Conservation (phyloP, 1,284 basidiomycete species). For the Vanrija pseudolonga region DNA sequence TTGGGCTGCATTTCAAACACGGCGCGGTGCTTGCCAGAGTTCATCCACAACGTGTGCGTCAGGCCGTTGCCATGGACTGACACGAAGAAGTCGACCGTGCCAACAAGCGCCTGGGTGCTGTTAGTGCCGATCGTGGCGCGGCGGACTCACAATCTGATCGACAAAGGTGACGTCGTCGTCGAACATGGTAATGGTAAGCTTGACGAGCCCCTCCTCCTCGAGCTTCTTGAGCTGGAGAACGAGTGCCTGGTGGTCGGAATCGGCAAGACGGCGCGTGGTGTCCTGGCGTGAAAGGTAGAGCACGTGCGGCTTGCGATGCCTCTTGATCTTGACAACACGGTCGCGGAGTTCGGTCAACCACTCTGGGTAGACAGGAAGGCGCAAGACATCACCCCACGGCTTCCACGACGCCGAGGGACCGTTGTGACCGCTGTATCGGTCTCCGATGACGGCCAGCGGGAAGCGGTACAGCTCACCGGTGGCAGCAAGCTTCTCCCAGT, state of each 20-base stretch:
- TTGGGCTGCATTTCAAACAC: conserved; percentile 47
- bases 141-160: conserved; percentile 13
- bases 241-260: conserved; percentile 28
- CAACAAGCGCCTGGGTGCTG: background rate
- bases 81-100: conserved; percentile 58
- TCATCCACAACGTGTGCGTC: conserved; percentile 73
- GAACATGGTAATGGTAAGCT: conserved; percentile 6
- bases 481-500: conserved; percentile 20
- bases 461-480: conserved; percentile 19
- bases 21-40: conserved; percentile 60
- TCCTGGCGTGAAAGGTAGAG: conserved; percentile 47
- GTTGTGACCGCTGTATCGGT: conserved; percentile 22
- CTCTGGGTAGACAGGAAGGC: conserved; percentile 23
- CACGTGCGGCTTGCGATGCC: conserved; percentile 11
- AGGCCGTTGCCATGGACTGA: conserved; percentile 76
- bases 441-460: conserved; percentile 17
- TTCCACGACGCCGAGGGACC: conserved; percentile 24
- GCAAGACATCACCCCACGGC: conserved; percentile 32
- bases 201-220: conserved; percentile 5
- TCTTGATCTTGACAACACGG: conserved; percentile 19
- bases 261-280: conserved; percentile 55
- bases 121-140: background rate
- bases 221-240: conserved; percentile 47
- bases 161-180: conserved; percentile 1
- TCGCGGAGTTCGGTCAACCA: conserved; percentile 28